Conservation (phyloP, 495 filamentous ascomycete species). For the Aspergillus hancockii region DNA sequence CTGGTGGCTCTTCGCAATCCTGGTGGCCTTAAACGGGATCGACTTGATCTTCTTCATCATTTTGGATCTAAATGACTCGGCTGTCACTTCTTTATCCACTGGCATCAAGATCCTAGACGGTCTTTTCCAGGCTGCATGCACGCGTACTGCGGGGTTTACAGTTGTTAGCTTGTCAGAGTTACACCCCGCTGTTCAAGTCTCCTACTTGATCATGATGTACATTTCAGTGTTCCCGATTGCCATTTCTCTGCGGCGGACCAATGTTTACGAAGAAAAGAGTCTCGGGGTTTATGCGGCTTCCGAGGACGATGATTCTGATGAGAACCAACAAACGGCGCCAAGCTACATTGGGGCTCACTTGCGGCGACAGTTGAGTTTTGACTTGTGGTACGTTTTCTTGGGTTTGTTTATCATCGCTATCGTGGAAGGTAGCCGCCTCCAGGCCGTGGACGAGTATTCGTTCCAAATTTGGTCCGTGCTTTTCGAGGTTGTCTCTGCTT, state of each 20-base stretch:
- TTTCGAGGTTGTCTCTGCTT: constrained; percentile 90
- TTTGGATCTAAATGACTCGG: constrained; percentile 74
- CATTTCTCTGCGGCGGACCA: constrained; percentile 88
- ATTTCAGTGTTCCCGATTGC: constrained; percentile 96
- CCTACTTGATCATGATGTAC: constrained; percentile 99
- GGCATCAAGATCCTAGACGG: constrained; percentile 78
- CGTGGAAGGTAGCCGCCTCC: constrained; percentile 67
- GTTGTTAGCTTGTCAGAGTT: constrained; percentile 73
- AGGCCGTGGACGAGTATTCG: constrained; percentile 53
- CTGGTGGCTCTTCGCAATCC: constrained; percentile 90
- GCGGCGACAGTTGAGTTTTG: constrained; percentile 86
- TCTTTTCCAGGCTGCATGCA: constrained; percentile 83
- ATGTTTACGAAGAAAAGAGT: constrained; percentile 95
- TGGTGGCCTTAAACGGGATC: constrained; percentile 77
- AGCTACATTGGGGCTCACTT: constrained; percentile 88
- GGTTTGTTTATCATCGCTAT: constrained; percentile 88
- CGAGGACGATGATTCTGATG: constrained; percentile 43
- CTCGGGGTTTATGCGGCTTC: constrained; percentile 71
- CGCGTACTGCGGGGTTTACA: constrained; percentile 84
- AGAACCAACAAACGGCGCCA: constrained; percentile 60
- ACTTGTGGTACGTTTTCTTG: constrained; percentile 91
- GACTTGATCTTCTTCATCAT: constrained; percentile 89
- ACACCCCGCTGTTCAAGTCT: constrained; percentile 90
- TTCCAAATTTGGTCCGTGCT: constrained; percentile 83
- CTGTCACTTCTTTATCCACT: constrained; percentile 60